Evolutionary conservation across 495 filamentous ascomycete species (phyloP), one percentile per base, ranked within the genome.

Genomic region (Talaromyces proteolyticus): DNA sequence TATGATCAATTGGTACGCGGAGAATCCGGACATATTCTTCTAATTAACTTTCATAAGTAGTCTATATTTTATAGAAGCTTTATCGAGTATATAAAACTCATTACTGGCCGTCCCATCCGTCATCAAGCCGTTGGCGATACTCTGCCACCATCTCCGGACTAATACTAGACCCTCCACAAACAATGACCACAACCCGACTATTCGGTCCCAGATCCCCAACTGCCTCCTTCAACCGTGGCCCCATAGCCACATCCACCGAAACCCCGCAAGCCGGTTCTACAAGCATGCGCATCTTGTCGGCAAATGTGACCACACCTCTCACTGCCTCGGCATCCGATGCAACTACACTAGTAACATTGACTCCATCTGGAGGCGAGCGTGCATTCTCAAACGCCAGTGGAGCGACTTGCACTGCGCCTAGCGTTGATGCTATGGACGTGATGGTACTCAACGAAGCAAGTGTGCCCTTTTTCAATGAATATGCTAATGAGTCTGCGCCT

Each of bases 261-360:
- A 91, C 89, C 0, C 90, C 90, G 63, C 92, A 91, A n/a, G 87
- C 79, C 54, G 84, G 66, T 66, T 96, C 92, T 8, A 94, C 86
- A 47, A 90, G 64, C 57, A 94, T 64, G 43, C 84, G 66, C 62
- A 85, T 79, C 43, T 91, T 87, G 58, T 96, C 88, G 24, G 88
- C 81, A 53, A 96, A 77, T 26, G 76, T 62, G 57, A 84, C 72
- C 46, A 84, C 80, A 0, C 80, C 88, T 68, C 77, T 75, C 11
- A 86, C 89, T 1, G 92, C 91, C 53, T 94, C 83, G 1, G 75
- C 78, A 63, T 97, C 92, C 5, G 73, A 77, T 1, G 92, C 72
- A 7, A 91, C 86, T 39, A 79, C 63, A 59, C 80, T 87, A 18
- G 65, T 68, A 36, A 94, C 78, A 25, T 73, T 20, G 56, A 69